Base-by-base conservation (phyloP, 495 filamentous ascomycete species). In the Aspergillus egyptiacus region DNA sequence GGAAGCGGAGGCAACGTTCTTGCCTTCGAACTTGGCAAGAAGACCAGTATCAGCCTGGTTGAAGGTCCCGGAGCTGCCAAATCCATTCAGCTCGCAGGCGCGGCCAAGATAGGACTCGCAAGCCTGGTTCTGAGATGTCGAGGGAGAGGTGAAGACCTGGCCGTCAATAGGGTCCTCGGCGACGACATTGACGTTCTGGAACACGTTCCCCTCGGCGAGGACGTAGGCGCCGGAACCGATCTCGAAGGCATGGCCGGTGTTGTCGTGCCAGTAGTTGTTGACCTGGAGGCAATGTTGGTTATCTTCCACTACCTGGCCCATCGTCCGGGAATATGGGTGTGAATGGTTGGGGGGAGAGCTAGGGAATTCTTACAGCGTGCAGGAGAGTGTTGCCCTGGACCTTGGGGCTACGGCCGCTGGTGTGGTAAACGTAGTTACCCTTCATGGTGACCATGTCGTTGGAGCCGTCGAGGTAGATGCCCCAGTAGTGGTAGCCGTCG, bases 211-310 rank as follows among this genome's bases (percentile, higher is more conserved):
- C 55, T 81, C 79, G 7, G 73, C 76, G 6, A 82, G 65, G 33
- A 78, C 71, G 54, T 70, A 70, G 34, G 64, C 71, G 25, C 75
- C 75, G 2, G 58, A 54, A 15, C 62, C 69, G 46, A 79, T 69
- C 55, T 81, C 77, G 60, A 82, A 82, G n/a, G 72, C 69, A 59
- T 81, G 77, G 25, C 76, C 76, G 36, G 61, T 55, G 62, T 68
- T 75, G 48, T 71, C 65, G 50, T 73, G 68, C 61, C 68, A 80
- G 71, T 79, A 79, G 68, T 81, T 82, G 72, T 81, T 82, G 54
- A 79, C 76, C 64, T 67, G 22, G 2, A 39, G 3, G 10, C 23
- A 6, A 17, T 2, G 17, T 40, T 30, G 20, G 41, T 14, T 7
- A 10, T 27, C 5, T 5, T 10, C 10, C 5, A 27, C 25, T 10